Evolutionary conservation across 169 alveolate genomes (phyloP).

Genomic region (Toxoplasma gondii): DNA sequence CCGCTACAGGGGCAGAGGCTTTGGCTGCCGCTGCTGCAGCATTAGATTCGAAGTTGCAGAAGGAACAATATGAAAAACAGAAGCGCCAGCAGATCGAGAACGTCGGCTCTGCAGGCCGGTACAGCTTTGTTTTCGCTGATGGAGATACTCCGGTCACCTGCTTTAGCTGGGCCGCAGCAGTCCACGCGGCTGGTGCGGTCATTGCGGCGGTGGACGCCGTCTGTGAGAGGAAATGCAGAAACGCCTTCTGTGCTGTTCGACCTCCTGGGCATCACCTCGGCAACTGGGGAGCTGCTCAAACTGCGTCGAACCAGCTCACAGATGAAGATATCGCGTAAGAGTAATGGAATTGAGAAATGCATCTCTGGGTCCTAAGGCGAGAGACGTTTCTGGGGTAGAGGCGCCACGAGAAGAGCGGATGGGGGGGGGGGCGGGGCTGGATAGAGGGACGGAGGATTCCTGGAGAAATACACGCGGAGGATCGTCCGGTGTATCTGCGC

Average conservation of each 20-base stretch:
- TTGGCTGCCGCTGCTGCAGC: conserved; percentile 68
- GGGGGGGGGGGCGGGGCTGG: too few species aligned
- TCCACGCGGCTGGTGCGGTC: conserved; percentile 92
- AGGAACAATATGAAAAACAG: conserved; percentile 73
- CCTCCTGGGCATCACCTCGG: conserved; percentile 99
- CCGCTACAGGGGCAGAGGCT: neutral
- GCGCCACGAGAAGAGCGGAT: neutral
- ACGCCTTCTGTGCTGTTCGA: conserved; percentile 92
- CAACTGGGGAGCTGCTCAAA: conserved; percentile 92
- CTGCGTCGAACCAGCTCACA: conserved; percentile 15
- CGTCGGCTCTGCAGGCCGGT: conserved; percentile 55
- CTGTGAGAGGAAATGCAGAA: conserved; percentile 76
- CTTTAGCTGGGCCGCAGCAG: conserved; percentile 91
- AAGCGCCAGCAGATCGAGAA: conserved; percentile 73
- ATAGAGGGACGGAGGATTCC: too few species aligned
- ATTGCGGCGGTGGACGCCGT: conserved; percentile 92
- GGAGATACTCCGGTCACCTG: conserved; percentile 91
- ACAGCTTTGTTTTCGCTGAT: conserved; percentile 74
- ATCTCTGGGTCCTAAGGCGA: neutral
- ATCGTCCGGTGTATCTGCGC: too few species aligned
- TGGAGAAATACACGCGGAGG: too few species aligned
- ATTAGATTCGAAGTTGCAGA: conserved; percentile 67
- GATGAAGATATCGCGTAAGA: conserved; percentile 66
- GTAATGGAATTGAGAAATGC: neutral
- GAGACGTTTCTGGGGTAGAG: neutral